Base-by-base conservation (phyloP, 169 alveolate genomes). In the Neospora caninum region DNA sequence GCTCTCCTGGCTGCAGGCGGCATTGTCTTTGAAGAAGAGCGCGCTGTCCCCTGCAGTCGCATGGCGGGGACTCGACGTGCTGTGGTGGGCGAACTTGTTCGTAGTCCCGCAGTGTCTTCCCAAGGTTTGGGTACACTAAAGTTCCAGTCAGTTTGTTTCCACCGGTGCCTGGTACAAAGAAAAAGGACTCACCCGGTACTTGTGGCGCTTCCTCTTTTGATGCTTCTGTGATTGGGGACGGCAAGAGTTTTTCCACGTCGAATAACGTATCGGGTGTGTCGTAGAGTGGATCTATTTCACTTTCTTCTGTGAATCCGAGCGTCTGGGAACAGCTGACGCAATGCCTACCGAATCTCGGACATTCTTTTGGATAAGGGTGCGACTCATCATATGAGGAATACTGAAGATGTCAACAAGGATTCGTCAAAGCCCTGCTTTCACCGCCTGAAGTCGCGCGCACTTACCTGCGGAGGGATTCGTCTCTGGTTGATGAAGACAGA, bases 401-500 rank as follows among this genome's bases (percentile, higher is more conserved):
- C 95, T 91, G 93, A 4, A 86, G 10, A 45, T 13, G 39, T 41
- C 36, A 41, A 36, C 70, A 27, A 20, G 34, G 25, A 22, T 25
- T 39, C 31, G 43, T 7, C 31, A 38, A 22, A 13, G 13, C 31
- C 31, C 41, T 39, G 86, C 64, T 25, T 64, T 38, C 78, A 64
- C 38, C 49, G 70, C 39, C 42, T 13, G 34, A 16, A 42, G 39
- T 36, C n/a, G 80, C 94, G 43, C 18, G 20, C 34, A 18, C 54
- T 88, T 38, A 88, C 93, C 84, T 45, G 98, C 27, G 98, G 98
- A 22, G 98, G 98, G n/a, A 97, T 94, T 45, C 96, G 91, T 64
- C 80, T 86, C 45, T 96, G 97, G 92, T 97, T 97, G 43, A 96
- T 92, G 87, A 96, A 97, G 18, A 94, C 94, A 31, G 98, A 97